Evolutionary conservation across 1,284 basidiomycete species (phyloP).

Genomic region (Agroathelia rolfsii): DNA sequence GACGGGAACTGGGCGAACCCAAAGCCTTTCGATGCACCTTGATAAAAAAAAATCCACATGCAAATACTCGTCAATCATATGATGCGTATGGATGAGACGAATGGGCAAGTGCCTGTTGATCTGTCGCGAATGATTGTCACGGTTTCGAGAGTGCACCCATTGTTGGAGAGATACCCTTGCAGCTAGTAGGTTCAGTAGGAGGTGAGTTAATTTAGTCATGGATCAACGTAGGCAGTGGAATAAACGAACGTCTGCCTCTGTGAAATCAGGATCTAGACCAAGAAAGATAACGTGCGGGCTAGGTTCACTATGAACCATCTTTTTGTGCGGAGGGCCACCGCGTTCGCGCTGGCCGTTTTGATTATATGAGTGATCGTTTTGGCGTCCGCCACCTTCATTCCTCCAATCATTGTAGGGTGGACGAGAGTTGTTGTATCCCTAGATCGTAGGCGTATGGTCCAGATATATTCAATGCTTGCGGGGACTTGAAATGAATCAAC

Average conservation of each 20-base stretch:
- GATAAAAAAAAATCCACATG: constrained; percentile 43
- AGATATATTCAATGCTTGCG: constrained; percentile 36
- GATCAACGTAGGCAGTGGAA: constrained; percentile 25
- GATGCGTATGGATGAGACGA: constrained; percentile 55
- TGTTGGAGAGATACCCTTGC: constrained; percentile 64
- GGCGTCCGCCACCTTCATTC: constrained; percentile 16
- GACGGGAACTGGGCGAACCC: constrained; percentile 88
- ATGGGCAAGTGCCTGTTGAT: constrained; percentile 84
- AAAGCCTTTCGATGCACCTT: constrained; percentile 86
- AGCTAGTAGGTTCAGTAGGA: constrained; percentile 38
- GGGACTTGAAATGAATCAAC: constrained; percentile 13
- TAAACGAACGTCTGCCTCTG: constrained; percentile 77
- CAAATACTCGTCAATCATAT: constrained; percentile 61
- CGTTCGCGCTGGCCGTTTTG: constrained; percentile 32
- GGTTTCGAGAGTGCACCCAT: constrained; percentile 68
- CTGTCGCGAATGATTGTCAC: constrained; percentile 91
- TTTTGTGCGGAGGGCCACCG: constrained; percentile 51
- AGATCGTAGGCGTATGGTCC: constrained; percentile 25
- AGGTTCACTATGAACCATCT: constrained; percentile 67
- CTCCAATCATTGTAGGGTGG: constrained; percentile 14
- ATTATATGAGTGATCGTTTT: constrained; percentile 34
- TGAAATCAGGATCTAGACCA: constrained; percentile 81
- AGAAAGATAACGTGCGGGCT: constrained; percentile 88
- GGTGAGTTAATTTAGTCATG: constrained; percentile 27
- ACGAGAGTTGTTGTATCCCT: constrained; percentile 4